Evolutionary conservation across 805 yeast genomes (phyloP), one percentile per base, ranked within the genome.

Genomic region (Teunomyces barrocoloradensis): DNA sequence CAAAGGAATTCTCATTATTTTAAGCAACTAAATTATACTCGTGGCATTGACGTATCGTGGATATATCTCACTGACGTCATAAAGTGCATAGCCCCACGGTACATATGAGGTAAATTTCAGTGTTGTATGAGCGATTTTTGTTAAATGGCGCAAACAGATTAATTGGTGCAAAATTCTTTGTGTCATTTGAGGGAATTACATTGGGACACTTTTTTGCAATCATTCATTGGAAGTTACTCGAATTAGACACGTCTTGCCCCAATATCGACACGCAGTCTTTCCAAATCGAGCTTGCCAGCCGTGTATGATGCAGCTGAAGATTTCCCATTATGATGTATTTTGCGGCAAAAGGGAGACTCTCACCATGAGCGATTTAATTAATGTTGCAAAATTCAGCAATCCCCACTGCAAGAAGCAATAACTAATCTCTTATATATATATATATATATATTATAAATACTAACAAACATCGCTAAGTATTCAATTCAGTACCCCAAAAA

Each of bases 111-210:
- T 36, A 36, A 11, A 37, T 18, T 37, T n/a, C 17, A 10, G 29
- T 37, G 25, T 12, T 15, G 9, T 3, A 18, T 37, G 40, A 37
- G 40, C 40, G 40, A 37, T 37, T 37, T 37, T n/a, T 13, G 5
- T 6, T 9, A 23, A 37, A 17, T 37, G 17, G 29, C 40, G 40
- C 40, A 21, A 7, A 9, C 23, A n/a, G 40, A 37, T 12, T 37
- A 6, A 37, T 37, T 37, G 40, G 40, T 37, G 40, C 40, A 37
- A 37, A 17, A 18, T 12, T 12, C 13, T 37, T 37, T 37, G 40
- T 37, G 40, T 37, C 40, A 37, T 29, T 37, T 37, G 40, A 20
- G 40, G 28, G 40, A 37, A 37, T 37, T 37, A 37, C 21, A 7
- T 12, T 27, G 3, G 15, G 11, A 15, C 12, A 21, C 23, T 7